Conservation (phyloP, 495 filamentous ascomycete genomes). For the Trichoderma orchidacearum region DNA sequence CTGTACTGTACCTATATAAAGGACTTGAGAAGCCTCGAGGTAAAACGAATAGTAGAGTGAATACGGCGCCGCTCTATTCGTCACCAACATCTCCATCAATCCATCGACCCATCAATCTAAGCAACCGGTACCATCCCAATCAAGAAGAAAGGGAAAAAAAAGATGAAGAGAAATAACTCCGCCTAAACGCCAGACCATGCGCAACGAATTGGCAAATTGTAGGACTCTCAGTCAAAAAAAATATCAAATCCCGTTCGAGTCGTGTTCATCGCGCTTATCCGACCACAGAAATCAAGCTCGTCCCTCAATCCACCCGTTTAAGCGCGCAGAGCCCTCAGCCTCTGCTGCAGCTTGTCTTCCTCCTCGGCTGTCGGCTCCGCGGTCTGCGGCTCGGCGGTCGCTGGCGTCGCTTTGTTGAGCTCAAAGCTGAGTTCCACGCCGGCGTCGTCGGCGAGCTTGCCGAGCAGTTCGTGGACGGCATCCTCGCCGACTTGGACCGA, state of each 20-base stretch:
- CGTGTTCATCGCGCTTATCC: no score
- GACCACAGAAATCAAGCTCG: no score
- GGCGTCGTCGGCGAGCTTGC: conserved; percentile 70
- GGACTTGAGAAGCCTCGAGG: no score
- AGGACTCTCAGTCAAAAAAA: not conserved
- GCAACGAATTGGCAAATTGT: no score
- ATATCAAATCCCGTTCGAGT: no score
- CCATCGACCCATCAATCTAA: not conserved
- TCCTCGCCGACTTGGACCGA: conserved; percentile 68
- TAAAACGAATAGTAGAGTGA: no score
- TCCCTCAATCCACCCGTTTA: conserved; percentile 9
- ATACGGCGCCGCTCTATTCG: no score
- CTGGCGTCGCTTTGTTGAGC: conserved; percentile 44
- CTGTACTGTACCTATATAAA: no score
- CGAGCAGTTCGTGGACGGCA: conserved; percentile 67
- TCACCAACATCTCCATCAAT: not conserved
- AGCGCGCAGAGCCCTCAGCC: conserved; percentile 37
- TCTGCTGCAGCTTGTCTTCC: conserved; percentile 49
- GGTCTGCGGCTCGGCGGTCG: conserved; percentile 17
- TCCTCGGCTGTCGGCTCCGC: conserved; percentile 44
- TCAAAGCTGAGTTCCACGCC: conserved; percentile 61
- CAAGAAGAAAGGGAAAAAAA: no score
- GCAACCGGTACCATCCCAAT: not conserved
- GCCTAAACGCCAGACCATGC: no score
- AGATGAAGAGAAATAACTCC: no score